Conservation (phyloP, 495 filamentous ascomycete genomes). For the Hypoxylon trugodes region DNA sequence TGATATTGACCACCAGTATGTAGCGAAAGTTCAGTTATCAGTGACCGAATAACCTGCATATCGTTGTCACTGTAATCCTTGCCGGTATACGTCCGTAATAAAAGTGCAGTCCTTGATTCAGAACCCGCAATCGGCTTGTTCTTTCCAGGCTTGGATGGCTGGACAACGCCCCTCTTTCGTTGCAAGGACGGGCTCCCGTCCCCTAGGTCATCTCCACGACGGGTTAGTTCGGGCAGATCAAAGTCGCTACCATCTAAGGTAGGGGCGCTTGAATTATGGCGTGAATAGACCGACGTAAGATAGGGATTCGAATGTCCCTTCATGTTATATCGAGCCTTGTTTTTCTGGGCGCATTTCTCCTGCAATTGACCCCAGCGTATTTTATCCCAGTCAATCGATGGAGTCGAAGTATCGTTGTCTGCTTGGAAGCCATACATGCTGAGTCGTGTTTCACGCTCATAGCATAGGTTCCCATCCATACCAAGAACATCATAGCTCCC, state of each 20-base stretch:
- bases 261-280: conserved; percentile 25
- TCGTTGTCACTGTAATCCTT: conserved; percentile 77
- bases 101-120: conserved; percentile 69
- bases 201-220: conserved; percentile 13
- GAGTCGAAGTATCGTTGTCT: conserved; percentile 44
- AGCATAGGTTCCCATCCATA: conserved; percentile 84
- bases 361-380: conserved; percentile 79
- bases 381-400: conserved; percentile 67
- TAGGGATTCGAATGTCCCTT: conserved; percentile 45
- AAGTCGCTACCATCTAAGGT: conserved; percentile 12
- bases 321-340: conserved; percentile 66
- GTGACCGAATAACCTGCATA: conserved; percentile 72
- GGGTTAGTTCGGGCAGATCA: conserved; percentile 6
- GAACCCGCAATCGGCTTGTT: conserved; percentile 18
- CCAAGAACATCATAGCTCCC: conserved; percentile 79
- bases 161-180: conserved; percentile 17
- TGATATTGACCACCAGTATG: conserved; percentile 80
- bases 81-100: conserved; percentile 73
- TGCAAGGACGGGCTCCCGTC: conserved; percentile 1
- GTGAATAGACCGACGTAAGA: conserved; percentile 39
- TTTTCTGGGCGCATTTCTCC: conserved; percentile 65
- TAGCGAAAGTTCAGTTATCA: conserved; percentile 77
- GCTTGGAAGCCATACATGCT: conserved; percentile 79
- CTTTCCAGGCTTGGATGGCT: conserved; percentile 15
- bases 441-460: conserved; percentile 85